Evolutionary conservation across 768 basidiomycete species (phyloP), one percentile per base, ranked within the genome.

Genomic region (Mycena leptocephala): DNA sequence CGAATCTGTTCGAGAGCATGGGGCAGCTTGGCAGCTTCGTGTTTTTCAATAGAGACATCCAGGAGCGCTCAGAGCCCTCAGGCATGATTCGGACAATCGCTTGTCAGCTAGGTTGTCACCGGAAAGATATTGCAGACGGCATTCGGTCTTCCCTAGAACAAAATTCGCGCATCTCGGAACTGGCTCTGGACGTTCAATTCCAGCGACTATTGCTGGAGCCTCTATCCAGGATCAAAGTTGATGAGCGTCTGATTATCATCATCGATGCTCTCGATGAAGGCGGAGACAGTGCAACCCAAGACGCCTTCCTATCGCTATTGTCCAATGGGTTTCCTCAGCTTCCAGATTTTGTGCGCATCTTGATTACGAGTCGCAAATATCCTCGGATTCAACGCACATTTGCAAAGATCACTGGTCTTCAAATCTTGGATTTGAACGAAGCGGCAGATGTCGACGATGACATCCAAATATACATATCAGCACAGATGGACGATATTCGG

Each of bases 21-120:
- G 81, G 81, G 16, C 83, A 82, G 37, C 86, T 86, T 7, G 85
- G 86, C 10, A 83, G 86, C 2, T 86, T 84, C 63, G 37, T 78
- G 5, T 85, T 87, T 48, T 86, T 87, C 77, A 79, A 82, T 22
- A 82, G 86, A 11, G 80, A 82, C 16, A 61, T 85, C 6, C 79
- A 78, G 4, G 75, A 80, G 61, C 78, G 83, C 11, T 84, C 79
- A 9, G 81, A 87, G 28, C 81, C 85, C 9, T 58, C 79, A 1
- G 10, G 76, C 26, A 81, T 86, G 64, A 79, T 86, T 43, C 81
- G 84, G 41, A 87, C 85, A 33, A 71, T 85, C 39, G 85, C 85
- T 0, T 82, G 82, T 62, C 85, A 85, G 18, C 82, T 87, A 6
- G 83, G 78, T 0, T 79, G 79, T 26, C 86, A 85, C 48, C 83